Conservation (phyloP, 768 basidiomycete species). For the Coprinellus micaceus region DNA sequence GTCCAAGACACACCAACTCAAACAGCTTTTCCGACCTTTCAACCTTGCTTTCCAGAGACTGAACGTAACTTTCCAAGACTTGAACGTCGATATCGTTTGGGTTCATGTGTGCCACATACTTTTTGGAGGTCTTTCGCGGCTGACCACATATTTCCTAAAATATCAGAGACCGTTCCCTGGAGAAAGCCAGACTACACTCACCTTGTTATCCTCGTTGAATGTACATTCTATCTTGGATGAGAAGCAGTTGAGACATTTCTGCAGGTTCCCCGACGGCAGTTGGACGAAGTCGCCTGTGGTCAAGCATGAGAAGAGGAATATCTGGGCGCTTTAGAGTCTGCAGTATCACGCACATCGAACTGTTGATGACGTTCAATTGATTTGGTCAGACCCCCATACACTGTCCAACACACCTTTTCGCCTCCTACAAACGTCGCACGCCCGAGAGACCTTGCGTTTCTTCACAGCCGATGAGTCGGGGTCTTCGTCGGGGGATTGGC, state of each 20-base stretch:
- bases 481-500: background rate
- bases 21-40: conserved; percentile 60
- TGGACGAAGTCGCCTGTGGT: conserved; percentile 9
- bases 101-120: background rate
- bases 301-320: background rate
- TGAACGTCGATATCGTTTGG: background rate
- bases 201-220: conserved; percentile 66
- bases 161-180: too few species aligned
- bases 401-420: conserved; percentile 56
- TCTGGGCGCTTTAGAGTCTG: too few species aligned
- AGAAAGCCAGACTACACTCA: conserved; percentile 22
- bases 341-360: conserved; percentile 8
- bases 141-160: conserved; percentile 7
- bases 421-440: conserved; percentile 68
- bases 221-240: conserved; percentile 63
- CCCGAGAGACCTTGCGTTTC: conserved; percentile 58
- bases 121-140: conserved; percentile 4
- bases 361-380: background rate
- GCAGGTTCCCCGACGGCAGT: conserved; percentile 5
- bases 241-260: conserved; percentile 65
- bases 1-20: conserved; percentile 27
- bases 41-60: conserved; percentile 55
- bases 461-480: conserved; percentile 27
- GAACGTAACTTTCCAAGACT: conserved; percentile 40
- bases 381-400: background rate